A percentile compares a stretch with the other conserved stretches of the same genome.
phyloP scores from a whole-genome alignment of 495 filamentous ascomycete genomes.

The Penicillium maclennaniae region DNA sequence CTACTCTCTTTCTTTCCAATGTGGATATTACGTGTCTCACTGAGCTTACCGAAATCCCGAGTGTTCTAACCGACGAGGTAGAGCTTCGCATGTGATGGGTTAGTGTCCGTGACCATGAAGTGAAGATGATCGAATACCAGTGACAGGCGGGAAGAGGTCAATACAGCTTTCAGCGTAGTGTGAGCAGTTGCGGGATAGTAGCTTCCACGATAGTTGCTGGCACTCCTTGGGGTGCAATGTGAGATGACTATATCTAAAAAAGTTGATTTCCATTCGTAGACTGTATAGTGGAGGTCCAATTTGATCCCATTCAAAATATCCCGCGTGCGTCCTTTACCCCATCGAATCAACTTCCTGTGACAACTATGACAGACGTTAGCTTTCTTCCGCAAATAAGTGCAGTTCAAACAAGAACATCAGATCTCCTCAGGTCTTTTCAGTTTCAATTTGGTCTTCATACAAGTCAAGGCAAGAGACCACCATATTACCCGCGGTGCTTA shows the following conservation, averaged over 20 bases:
- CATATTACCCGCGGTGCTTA: constrained; percentile 31
- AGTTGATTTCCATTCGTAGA: background rate
- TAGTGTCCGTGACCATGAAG: background rate
- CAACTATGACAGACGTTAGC: constrained; percentile 1
- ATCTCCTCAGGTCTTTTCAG: constrained; percentile 62
- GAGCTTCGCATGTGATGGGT: background rate
- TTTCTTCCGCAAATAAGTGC: background rate
- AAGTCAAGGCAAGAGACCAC: constrained; percentile 23
- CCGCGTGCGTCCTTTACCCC: too few relatives aligned
- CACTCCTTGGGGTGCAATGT: constrained; percentile 9
- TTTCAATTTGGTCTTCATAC: constrained; percentile 50
- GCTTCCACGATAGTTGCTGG: constrained; percentile 12
- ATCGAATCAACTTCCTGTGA: background rate
- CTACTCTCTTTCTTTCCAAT: background rate
- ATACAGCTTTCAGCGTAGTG: background rate
- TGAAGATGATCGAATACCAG: background rate
- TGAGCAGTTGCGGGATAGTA: constrained; percentile 3
- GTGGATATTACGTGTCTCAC: constrained; percentile 8
- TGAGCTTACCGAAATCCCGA: background rate
- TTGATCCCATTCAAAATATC: background rate
- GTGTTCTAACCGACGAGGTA: background rate
- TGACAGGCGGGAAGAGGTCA: background rate
- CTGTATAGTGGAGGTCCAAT: background rate
- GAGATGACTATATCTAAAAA: background rate
- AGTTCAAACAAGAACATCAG: background rate